These are phyloP conservation scores for Pinus taeda DNA, from an alignment of 75 land plant genomes.

Conservation along the genomic window DNA sequence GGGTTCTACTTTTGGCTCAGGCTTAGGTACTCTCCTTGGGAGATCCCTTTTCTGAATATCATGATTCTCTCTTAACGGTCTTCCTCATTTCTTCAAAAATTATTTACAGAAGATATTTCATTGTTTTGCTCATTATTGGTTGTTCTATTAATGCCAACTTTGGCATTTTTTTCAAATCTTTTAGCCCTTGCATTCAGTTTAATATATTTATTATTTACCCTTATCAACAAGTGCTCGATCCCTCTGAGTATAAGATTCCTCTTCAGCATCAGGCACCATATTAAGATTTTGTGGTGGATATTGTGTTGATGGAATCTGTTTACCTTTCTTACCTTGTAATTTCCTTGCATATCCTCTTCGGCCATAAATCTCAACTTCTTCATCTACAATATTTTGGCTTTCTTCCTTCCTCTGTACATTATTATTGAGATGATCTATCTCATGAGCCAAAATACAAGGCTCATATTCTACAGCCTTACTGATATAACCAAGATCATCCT, in stretches of 20 bases:
- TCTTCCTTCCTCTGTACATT: conserved; percentile 10
- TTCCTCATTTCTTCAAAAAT: not conserved
- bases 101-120: too few species aligned
- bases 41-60: too few species aligned
- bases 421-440: too few species aligned
- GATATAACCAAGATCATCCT: too few species aligned
- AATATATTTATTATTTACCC: not conserved
- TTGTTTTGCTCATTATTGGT: not conserved
- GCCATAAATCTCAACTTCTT: not conserved
- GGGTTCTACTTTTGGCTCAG: too few species aligned
- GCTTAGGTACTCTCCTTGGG: not conserved
- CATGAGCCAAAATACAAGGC: too few species aligned
- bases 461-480: too few species aligned
- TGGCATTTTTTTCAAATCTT: not conserved
- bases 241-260: not conserved
- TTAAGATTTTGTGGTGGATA: not conserved
- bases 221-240: not conserved
- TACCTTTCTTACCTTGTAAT: conserved; percentile 14
- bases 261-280: not conserved
- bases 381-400: conserved; percentile 13
- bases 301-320: conserved; percentile 1
- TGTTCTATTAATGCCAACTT: not conserved
- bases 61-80: not conserved
- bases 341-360: not conserved
- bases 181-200: not conserved